Base-by-base conservation (phyloP, 2,329 filamentous ascomycete genomes). In the Dryadomyces quercivorus region DNA sequence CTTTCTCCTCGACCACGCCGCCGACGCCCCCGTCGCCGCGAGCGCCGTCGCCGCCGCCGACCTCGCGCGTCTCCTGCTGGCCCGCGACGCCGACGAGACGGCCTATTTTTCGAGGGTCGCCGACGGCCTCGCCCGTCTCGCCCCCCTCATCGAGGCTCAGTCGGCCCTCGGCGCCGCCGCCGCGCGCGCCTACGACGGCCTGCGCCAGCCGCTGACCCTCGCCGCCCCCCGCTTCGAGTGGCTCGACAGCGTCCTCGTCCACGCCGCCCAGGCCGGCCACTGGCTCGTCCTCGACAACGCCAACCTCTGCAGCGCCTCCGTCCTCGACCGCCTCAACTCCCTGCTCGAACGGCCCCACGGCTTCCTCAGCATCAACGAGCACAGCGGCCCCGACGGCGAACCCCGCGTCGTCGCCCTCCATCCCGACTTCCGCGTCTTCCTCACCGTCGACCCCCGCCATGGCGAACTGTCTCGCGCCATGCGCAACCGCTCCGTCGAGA, bases 211-310 rank as follows among this genome's bases (percentile, higher is more conserved):
- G 1, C 69, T 76, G 36, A 70, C 73, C 2, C 76, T 88, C 22
- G 80, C 84, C 21, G 84, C 85, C 58, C 88, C 90, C 21, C 84
- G 86, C 2, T 98, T 98, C 65, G 89, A 95, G 67, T 98, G 93
- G 93, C 82, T 95, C 2, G 92, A 98, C 65, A 93, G 94, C 55
- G 81, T 94, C 50, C 83, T 98, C 46, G 85, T 97, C 50, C 85
- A 90, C 62, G 92, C 93, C 45, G 75, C 97, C 12, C 79, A 94
- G 63, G 75, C 85, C 61, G 93, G 93, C 15, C 80, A 90, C 57
- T 98, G 93, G 93, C 75, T 98, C 18, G 84, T 98, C 12, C 81
- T 98, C 21, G 93, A 98, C 69, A 96, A 98, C 68, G 93, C 94
- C 57, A 98, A 98, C 64, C 78, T 98, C 55, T 98, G 94, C 71